These are phyloP conservation scores for Rugosomyces carneus DNA, from an alignment of 1,284 basidiomycete genomes.

Conservation along the genomic window DNA sequence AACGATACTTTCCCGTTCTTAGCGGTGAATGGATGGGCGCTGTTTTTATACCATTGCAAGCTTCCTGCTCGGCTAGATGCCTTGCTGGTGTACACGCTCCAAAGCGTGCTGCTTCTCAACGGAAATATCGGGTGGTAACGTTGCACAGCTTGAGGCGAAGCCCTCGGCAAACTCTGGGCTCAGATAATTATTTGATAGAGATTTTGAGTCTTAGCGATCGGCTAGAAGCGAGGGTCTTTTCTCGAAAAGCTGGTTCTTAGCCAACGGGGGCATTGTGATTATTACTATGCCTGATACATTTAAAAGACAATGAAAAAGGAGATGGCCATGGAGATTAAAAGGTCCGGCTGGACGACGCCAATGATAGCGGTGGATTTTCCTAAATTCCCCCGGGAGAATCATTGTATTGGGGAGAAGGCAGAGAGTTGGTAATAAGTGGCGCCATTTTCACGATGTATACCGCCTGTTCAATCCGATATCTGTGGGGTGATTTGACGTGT, in stretches of 20 bases:
- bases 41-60: background rate
- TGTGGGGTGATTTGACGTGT: constrained; percentile 4
- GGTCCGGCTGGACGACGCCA: too few relatives aligned
- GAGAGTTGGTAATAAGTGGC: constrained; percentile 3
- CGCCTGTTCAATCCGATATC: background rate
- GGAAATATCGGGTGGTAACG: constrained; percentile 5
- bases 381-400: too few relatives aligned
- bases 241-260: background rate
- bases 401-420: background rate
- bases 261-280: constrained; percentile 5
- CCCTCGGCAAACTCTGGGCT: constrained; percentile 2
- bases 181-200: background rate
- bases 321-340: constrained; percentile 6
- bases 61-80: background rate
- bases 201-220: background rate
- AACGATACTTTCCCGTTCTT: background rate
- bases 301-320: background rate
- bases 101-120: constrained; percentile 2
- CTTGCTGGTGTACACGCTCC: background rate
- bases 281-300: constrained; percentile 12
- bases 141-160: background rate
- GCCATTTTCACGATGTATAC: constrained; percentile 5
- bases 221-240: background rate
- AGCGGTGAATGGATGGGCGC: background rate
- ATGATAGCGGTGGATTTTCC: too few relatives aligned